Conservation (phyloP, 352 stramenopile species). For the Globisporangium barbulae region DNA sequence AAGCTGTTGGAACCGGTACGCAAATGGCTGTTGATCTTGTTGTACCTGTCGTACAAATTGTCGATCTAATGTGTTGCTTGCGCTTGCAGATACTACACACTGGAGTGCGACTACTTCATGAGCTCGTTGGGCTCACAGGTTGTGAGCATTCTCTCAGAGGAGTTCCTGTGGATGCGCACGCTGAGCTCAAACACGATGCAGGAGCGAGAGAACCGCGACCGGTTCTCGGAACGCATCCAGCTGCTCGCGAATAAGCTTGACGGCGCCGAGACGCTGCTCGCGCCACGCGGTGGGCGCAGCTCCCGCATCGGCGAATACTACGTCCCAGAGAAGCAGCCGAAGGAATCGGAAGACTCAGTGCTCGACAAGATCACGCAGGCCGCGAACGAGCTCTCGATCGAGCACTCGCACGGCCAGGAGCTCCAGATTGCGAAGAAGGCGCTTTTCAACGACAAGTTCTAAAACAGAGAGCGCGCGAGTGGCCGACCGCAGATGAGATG, state of each 20-base stretch:
- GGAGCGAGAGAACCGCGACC: constrained; percentile 87
- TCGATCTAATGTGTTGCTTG: not conserved
- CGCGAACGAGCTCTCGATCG: constrained; percentile 83
- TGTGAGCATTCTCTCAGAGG: constrained; percentile 91
- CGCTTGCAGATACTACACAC: constrained; percentile 85
- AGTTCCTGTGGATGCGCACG: constrained; percentile 92
- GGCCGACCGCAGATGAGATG: not conserved
- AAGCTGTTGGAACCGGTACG: constrained; percentile 90
- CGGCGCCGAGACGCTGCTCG: constrained; percentile 60
- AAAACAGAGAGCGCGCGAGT: constrained; percentile 8
- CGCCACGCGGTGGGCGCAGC: constrained; percentile 47
- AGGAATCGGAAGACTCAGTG: constrained; percentile 70
- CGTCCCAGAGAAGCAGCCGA: constrained; percentile 79
- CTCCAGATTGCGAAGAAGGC: constrained; percentile 82
- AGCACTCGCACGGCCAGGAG: constrained; percentile 76
- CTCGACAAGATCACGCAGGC: constrained; percentile 87
- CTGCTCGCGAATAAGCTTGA: constrained; percentile 83
- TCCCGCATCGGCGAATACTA: constrained; percentile 85
- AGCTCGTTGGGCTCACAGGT: constrained; percentile 88
- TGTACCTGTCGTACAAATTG: not conserved
- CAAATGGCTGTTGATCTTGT: not conserved
- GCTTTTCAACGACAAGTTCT: constrained; percentile 84
- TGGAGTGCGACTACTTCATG: constrained; percentile 98
- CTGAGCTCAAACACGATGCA: constrained; percentile 89
- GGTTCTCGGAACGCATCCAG: constrained; percentile 88